Conservation (phyloP, 2,329 filamentous ascomycete species). For the Fonsecaea nubica region DNA sequence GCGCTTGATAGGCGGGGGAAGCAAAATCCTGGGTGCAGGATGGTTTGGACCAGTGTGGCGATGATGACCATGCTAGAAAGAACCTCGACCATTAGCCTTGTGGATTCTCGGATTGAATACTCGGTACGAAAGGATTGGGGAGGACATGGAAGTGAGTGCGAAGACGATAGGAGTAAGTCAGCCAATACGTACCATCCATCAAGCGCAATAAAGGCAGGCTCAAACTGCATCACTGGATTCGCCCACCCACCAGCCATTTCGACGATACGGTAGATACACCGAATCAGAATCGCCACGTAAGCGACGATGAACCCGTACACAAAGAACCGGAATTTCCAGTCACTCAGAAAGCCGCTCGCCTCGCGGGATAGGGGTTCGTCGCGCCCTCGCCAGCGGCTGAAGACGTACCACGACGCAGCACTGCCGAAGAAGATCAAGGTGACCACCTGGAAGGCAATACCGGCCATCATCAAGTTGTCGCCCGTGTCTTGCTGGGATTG, state of each 20-base stretch:
- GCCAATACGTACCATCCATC: slow-evolving; percentile 48
- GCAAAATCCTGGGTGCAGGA: slow-evolving; percentile 37
- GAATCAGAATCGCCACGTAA: slow-evolving; percentile 52
- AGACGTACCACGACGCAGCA: slow-evolving; percentile 28
- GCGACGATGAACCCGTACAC: slow-evolving; percentile 40
- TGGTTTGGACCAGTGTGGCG: slow-evolving; percentile 32
- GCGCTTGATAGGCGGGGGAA: slow-evolving; percentile 34
- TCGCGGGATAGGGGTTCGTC: slow-evolving; percentile 23
- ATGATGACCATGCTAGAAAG: slow-evolving; percentile 29
- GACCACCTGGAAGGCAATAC: slow-evolving; percentile 63
- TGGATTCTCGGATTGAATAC: background rate
- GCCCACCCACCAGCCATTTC: slow-evolving; percentile 58
- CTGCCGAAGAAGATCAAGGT: slow-evolving; percentile 50
- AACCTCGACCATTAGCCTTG: background rate
- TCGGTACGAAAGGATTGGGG: background rate
- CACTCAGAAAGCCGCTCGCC: slow-evolving; percentile 13
- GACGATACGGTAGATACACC: slow-evolving; percentile 57
- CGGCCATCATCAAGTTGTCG: slow-evolving; percentile 64
- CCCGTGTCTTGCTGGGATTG: slow-evolving; percentile 53
- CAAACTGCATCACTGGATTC: slow-evolving; percentile 56
- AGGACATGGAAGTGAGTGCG: background rate
- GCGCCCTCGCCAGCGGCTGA: slow-evolving; percentile 34
- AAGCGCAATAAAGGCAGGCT: slow-evolving; percentile 57
- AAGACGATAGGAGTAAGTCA: background rate
- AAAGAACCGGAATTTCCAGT: slow-evolving; percentile 33